phyloP scores from a whole-genome alignment of 2,329 filamentous ascomycete species.

The Pseudogymnoascus sp. region DNA sequence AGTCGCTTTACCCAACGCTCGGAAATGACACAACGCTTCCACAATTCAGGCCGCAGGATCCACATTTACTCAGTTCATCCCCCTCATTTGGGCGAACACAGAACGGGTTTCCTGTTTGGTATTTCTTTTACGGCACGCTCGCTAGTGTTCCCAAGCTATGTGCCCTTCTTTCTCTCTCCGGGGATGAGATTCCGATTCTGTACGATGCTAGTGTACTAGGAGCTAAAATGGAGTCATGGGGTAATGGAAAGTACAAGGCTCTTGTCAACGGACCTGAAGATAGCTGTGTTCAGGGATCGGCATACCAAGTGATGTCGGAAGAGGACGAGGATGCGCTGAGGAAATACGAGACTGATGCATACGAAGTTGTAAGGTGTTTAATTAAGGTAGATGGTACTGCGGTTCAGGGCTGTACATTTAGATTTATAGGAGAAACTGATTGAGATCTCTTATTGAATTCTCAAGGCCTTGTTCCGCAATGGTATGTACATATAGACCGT shows the following conservation, averaged over 20 bases:
- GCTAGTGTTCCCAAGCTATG: slow-evolving; percentile 26
- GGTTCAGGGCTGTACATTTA: slow-evolving; percentile 24
- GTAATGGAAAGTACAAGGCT: slow-evolving; percentile 31
- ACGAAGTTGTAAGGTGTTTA: slow-evolving; percentile 32
- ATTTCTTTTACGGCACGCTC: slow-evolving; percentile 38
- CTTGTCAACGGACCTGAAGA: slow-evolving; percentile 27
- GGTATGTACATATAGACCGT: neutral
- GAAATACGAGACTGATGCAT: slow-evolving; percentile 32
- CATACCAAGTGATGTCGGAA: slow-evolving; percentile 25
- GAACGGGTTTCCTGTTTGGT: slow-evolving; percentile 29
- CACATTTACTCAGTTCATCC: neutral
- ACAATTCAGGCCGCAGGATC: slow-evolving; percentile 20
- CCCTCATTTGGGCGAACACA: slow-evolving; percentile 14
- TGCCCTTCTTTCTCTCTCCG: slow-evolving; percentile 25
- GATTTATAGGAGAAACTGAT: slow-evolving; percentile 17
- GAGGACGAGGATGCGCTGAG: slow-evolving; percentile 30
- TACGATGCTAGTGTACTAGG: slow-evolving; percentile 26
- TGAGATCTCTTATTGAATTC: neutral
- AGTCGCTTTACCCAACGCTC: slow-evolving; percentile 21
- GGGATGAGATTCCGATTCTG: slow-evolving; percentile 19
- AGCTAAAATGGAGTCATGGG: slow-evolving; percentile 31
- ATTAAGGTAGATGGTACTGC: slow-evolving; percentile 21
- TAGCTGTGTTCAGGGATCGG: slow-evolving; percentile 23
- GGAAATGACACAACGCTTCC: slow-evolving; percentile 25
- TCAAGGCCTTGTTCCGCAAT: neutral